Conservation (phyloP, 176 grass and related monocot genomes). For the Metroxylon sagu region DNA sequence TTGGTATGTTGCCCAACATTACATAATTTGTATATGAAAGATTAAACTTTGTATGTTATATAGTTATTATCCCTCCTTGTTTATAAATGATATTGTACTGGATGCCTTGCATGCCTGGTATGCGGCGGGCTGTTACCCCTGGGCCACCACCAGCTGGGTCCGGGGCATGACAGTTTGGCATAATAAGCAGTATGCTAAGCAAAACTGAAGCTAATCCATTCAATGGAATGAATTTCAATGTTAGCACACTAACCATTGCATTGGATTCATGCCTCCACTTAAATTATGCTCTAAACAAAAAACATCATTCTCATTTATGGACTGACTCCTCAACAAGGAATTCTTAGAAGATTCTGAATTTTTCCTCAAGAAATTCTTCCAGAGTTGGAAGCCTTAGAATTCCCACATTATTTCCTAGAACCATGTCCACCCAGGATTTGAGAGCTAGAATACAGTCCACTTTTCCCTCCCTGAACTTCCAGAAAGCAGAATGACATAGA, state of each 20-base stretch:
- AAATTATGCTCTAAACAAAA: conserved; percentile 36
- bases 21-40: too few species aligned
- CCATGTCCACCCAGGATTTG: conserved; percentile 73
- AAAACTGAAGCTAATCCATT: conserved; percentile 12
- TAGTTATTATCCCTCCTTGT: too few species aligned
- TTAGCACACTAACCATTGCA: conserved; percentile 54
- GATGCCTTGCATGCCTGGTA: too few species aligned
- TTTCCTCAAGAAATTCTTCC: conserved; percentile 73
- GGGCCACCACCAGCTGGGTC: too few species aligned
- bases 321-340: conserved; percentile 57
- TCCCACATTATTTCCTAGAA: conserved; percentile 86
- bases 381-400: conserved; percentile 40
- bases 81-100: too few species aligned
- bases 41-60: too few species aligned
- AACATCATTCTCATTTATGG: conserved; percentile 55
- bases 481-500: neutral
- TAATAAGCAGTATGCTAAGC: conserved; percentile 10
- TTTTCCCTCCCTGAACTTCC: conserved; percentile 87
- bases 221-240: conserved; percentile 8
- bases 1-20: too few species aligned
- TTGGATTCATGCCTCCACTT: conserved; percentile 42
- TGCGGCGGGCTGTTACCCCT: too few species aligned
- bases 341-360: conserved; percentile 48
- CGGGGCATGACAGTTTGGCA: too few species aligned
- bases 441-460: conserved; percentile 88